These are phyloP conservation scores for Carpinus viminea DNA, from an alignment of 306 rosid genomes.

Conservation along the genomic window DNA sequence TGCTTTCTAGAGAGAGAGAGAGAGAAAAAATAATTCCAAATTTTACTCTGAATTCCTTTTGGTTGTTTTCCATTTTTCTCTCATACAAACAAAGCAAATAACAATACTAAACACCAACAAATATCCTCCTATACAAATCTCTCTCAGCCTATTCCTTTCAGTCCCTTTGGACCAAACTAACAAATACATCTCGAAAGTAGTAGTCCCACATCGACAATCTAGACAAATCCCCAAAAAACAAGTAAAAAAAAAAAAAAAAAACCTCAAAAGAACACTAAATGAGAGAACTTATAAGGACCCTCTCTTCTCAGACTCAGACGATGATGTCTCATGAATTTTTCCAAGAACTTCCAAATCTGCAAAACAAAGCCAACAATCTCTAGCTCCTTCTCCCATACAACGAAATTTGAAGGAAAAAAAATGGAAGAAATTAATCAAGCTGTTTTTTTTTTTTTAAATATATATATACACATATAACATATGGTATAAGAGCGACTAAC, in stretches of 20 bases:
- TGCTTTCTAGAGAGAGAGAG: slow-evolving; percentile 13
- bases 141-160: slow-evolving; percentile 42
- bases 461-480: background rate
- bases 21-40: background rate
- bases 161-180: slow-evolving; percentile 76
- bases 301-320: slow-evolving; percentile 16
- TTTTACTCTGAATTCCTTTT: slow-evolving; percentile 25
- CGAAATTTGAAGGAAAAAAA: slow-evolving; percentile 8
- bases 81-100: slow-evolving; percentile 37
- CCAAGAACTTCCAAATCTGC: slow-evolving; percentile 51
- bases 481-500: slow-evolving; percentile 41
- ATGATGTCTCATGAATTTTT: slow-evolving; percentile 30
- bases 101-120: slow-evolving; percentile 32
- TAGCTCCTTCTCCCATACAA: slow-evolving; percentile 29
- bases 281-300: slow-evolving; percentile 25
- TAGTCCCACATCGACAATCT: slow-evolving; percentile 38
- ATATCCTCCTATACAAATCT: slow-evolving; percentile 77
- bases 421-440: slow-evolving; percentile 2
- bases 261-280: slow-evolving; percentile 9
- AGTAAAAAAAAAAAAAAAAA: background rate
- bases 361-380: slow-evolving; percentile 42
- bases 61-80: slow-evolving; percentile 13
- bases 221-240: slow-evolving; percentile 20
- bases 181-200: slow-evolving; percentile 35
- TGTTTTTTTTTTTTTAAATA: background rate